Percentiles rank a stretch among this genome's conserved stretches.
phyloP scores from a whole-genome alignment of 2,329 filamentous ascomycete genomes.

The Aspergillus sp. region DNA sequence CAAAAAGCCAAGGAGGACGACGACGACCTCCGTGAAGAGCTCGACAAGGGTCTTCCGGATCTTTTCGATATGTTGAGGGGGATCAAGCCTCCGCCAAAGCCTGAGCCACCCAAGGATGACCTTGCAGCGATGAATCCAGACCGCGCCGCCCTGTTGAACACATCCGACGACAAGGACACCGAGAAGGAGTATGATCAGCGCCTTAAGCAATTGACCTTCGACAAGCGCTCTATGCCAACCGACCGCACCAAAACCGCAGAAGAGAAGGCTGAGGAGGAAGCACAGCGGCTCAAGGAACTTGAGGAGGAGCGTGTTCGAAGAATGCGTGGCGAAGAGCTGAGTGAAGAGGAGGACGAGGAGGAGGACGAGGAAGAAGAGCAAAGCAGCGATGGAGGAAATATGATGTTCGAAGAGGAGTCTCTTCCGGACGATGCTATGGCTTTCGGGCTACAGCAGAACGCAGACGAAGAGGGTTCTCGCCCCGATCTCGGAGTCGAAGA shows the following conservation, averaged over 20 bases:
- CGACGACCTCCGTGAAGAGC: conserved; percentile 76
- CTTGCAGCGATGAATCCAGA: conserved; percentile 61
- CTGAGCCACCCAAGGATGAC: conserved; percentile 46
- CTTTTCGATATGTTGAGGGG: conserved; percentile 70
- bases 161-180: conserved; percentile 63
- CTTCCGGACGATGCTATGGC: conserved; percentile 57
- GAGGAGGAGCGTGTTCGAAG: conserved; percentile 79
- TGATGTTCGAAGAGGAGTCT: conserved; percentile 49
- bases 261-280: conserved; percentile 76
- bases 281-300: conserved; percentile 71
- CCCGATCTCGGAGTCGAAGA: conserved; percentile 72
- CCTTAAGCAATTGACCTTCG: conserved; percentile 77
- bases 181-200: conserved; percentile 87
- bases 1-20: conserved; percentile 92
- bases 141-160: conserved; percentile 60
- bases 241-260: conserved; percentile 90
- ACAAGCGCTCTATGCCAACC: conserved; percentile 80
- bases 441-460: conserved; percentile 60
- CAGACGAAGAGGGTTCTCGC: conserved; percentile 34
- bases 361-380: conserved; percentile 45
- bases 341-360: conserved; percentile 61
- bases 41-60: conserved; percentile 79
- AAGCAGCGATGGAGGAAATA: conserved; percentile 36
- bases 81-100: conserved; percentile 54
- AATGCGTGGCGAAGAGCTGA: conserved; percentile 80